Conservation (phyloP, 2,329 filamentous ascomycete genomes). For the Xylaria multiplex region DNA sequence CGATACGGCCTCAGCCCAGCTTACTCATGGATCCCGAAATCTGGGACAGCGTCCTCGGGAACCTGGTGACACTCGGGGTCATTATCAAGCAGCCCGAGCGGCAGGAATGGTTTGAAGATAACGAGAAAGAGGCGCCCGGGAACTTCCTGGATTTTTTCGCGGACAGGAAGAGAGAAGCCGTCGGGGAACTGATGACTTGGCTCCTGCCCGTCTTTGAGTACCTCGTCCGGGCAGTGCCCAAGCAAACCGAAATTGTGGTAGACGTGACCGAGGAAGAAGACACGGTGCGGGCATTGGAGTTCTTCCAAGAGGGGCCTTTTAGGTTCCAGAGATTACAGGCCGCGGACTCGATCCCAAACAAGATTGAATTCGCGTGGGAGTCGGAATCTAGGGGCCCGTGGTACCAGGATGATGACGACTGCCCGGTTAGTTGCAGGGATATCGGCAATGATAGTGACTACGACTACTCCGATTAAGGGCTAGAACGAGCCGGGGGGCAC, state of each 20-base stretch:
- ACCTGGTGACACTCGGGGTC: conserved; percentile 23
- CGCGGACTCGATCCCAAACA: conserved; percentile 17
- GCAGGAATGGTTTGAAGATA: conserved; percentile 17
- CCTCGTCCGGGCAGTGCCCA: conserved; percentile 20
- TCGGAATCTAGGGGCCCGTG: conserved; percentile 17
- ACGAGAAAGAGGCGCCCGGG: conserved; percentile 1
- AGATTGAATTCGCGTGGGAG: conserved; percentile 26
- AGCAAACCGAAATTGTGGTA: conserved; percentile 25
- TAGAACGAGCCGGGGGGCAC: neutral
- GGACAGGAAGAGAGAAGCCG: conserved; percentile 20
- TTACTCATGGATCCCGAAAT: conserved; percentile 14
- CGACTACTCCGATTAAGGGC: conserved; percentile 21
- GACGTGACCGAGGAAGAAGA: conserved; percentile 26
- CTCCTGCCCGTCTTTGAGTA: conserved; percentile 29
- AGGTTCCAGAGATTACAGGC: conserved; percentile 19
- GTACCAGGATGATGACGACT: conserved; percentile 16
- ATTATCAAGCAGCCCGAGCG: conserved; percentile 20
- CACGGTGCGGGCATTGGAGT: conserved; percentile 21
- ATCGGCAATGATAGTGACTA: conserved; percentile 23
- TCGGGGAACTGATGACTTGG: conserved; percentile 22
- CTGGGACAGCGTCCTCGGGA: conserved; percentile 24
- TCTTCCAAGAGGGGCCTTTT: conserved; percentile 25
- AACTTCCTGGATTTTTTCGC: conserved; percentile 17
- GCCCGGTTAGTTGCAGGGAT: conserved; percentile 19
- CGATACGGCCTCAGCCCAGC: neutral